phyloP scores from a whole-genome alignment of 2,329 filamentous ascomycete species.

The Monosporascus ibericus region DNA sequence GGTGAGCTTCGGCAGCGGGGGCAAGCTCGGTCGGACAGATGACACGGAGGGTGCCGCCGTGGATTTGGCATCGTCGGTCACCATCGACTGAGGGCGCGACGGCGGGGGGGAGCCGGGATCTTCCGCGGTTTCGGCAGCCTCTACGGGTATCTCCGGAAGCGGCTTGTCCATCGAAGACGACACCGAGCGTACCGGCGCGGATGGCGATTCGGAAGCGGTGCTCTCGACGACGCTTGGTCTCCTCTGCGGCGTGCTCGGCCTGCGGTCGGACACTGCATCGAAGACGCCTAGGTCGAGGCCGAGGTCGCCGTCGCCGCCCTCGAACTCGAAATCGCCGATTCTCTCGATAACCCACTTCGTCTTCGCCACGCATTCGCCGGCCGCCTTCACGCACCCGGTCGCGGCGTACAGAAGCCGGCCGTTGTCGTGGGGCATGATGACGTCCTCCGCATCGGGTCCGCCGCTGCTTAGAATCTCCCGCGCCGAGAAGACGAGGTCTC shows the following conservation, averaged over 20 bases:
- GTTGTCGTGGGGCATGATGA: conserved; percentile 76
- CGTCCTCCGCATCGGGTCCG: conserved; percentile 65
- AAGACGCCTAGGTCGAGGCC: conserved; percentile 51
- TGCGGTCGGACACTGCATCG: conserved; percentile 32
- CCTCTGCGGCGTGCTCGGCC: conserved; percentile 26
- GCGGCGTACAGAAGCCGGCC: conserved; percentile 70
- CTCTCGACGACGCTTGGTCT: conserved; percentile 33
- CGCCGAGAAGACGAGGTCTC: conserved; percentile 73
- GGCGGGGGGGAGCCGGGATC: conserved; percentile 18
- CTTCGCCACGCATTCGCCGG: conserved; percentile 85
- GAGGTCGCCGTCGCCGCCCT: conserved; percentile 54
- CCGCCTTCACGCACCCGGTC: conserved; percentile 81
- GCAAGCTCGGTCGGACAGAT: conserved; percentile 42
- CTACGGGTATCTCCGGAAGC: conserved; percentile 56
- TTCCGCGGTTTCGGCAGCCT: conserved; percentile 18
- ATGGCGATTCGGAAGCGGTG: conserved; percentile 22
- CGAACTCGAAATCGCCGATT: conserved; percentile 86
- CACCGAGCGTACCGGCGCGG: conserved; percentile 21
- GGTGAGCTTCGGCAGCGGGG: conserved; percentile 52
- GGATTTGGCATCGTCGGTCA: conserved; percentile 34
- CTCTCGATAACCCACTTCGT: conserved; percentile 79
- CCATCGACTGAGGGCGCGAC: conserved; percentile 37
- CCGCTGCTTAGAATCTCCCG: conserved; percentile 69
- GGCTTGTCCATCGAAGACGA: conserved; percentile 56
- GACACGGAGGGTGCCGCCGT: conserved; percentile 41